phyloP scores from a whole-genome alignment of 164 flowering plant species.

The Sextonia rubra region DNA sequence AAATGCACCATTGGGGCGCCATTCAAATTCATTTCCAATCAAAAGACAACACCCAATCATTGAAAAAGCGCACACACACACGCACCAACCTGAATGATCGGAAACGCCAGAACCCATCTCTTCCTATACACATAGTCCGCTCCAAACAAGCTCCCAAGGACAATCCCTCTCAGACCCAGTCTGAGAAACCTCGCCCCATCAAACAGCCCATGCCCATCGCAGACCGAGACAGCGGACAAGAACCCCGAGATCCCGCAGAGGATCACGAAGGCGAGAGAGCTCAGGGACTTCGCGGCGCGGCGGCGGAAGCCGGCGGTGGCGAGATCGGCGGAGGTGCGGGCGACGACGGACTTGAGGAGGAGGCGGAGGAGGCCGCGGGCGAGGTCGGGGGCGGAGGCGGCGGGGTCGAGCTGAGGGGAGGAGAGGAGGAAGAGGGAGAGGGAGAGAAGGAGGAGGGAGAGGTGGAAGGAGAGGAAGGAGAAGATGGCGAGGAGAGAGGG shows the following conservation, averaged over 20 bases:
- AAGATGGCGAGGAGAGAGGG: conserved; percentile 12
- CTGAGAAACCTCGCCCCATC: conserved; percentile 18
- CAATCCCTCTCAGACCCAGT: conserved; percentile 57
- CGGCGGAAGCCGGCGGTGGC: conserved; percentile 22
- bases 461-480: conserved; percentile 17
- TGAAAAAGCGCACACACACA: neutral
- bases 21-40: neutral
- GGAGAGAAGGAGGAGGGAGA: conserved; percentile 27
- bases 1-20: no score
- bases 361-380: conserved; percentile 28
- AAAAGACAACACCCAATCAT: neutral
- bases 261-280: conserved; percentile 29
- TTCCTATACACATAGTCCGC: conserved; percentile 37
- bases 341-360: conserved; percentile 24
- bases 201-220: conserved; percentile 17
- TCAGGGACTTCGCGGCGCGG: conserved; percentile 31
- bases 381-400: conserved; percentile 39
- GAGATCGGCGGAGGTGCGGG: conserved; percentile 13
- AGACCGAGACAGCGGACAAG: conserved; percentile 20
- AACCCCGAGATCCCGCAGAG: conserved; percentile 21
- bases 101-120: conserved; percentile 72
- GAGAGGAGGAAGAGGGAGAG: conserved; percentile 25
- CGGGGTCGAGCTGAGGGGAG: conserved; percentile 31
- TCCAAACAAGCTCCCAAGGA: conserved; percentile 59
- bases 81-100: conserved; percentile 68